phyloP scores from a whole-genome alignment of 2,329 filamentous ascomycete genomes.

The Fusarium sterilihyphosum region DNA sequence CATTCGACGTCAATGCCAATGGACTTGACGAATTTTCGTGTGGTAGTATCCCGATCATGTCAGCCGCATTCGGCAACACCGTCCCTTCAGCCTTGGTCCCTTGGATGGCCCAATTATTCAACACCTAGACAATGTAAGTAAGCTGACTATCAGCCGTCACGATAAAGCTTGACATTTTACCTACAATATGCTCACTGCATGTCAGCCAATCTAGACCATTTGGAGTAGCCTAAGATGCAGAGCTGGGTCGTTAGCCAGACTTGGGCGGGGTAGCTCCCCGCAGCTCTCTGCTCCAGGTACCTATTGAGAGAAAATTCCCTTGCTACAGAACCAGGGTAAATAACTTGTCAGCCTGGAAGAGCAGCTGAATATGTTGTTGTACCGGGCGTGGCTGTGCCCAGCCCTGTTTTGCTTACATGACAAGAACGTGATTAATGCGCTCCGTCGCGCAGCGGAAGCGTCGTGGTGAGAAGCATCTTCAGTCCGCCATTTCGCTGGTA shows the following conservation, averaged over 20 bases:
- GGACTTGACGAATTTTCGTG: neutral
- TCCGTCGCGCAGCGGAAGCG: neutral
- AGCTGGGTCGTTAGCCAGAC: neutral
- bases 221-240: neutral
- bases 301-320: neutral
- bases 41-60: neutral
- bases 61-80: constrained; percentile 3
- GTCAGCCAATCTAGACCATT: neutral
- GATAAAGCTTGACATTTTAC: neutral
- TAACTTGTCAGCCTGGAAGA: neutral
- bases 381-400: neutral
- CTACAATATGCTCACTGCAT: neutral
- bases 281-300: no score
- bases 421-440: neutral
- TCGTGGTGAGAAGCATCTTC: neutral
- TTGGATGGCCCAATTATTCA: neutral
- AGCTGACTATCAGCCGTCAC: neutral
- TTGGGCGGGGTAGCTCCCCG: neutral
- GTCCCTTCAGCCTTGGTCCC: neutral
- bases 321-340: neutral
- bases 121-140: neutral
- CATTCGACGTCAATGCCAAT: neutral
- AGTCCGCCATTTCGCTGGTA: neutral
- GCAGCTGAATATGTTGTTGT: neutral
- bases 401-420: neutral